A percentile compares a stretch with the other conserved stretches of the same genome.
Evolutionary conservation across 164 flowering plant species (phyloP).

Genomic region (Liquidambar formosana): DNA sequence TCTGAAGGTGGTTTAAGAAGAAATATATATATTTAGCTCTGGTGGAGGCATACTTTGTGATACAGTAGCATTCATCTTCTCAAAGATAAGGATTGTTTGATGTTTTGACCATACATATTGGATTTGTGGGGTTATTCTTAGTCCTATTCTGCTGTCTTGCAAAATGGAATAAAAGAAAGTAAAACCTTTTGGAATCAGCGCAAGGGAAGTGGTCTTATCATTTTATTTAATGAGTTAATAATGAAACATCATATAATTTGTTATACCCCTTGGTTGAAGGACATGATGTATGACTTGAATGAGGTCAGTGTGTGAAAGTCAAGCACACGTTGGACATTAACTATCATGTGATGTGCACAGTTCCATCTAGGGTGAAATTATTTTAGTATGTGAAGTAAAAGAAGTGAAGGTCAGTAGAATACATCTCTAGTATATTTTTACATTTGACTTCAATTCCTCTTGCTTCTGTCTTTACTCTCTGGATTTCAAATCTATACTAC

Average conservation of each 20-base stretch:
- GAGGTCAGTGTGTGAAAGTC: not conserved
- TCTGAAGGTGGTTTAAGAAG: not conserved
- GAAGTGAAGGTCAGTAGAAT: not conserved
- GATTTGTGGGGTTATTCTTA: not conserved
- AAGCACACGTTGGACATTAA: not conserved
- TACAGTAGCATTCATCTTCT: not conserved
- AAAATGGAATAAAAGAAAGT: not conserved
- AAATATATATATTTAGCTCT: not conserved
- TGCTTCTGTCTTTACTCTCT: too few relatives aligned
- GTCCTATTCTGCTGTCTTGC: not conserved
- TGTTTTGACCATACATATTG: too few relatives aligned
- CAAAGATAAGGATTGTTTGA: not conserved
- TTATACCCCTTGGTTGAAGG: not conserved
- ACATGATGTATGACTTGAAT: not conserved
- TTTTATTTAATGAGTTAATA: too few relatives aligned
- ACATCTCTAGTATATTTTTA: not conserved
- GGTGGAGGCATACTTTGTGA: not conserved
- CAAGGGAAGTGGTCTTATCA: not conserved
- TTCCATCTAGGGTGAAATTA: not conserved
- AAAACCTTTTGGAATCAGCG: not conserved
- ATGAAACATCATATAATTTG: too few relatives aligned
- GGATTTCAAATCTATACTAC: too few relatives aligned
- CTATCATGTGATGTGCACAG: not conserved
- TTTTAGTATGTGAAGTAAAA: not conserved
- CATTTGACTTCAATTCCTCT: too few relatives aligned